Conservation (phyloP, 345 rosid genomes). For the Geranium brycei region DNA sequence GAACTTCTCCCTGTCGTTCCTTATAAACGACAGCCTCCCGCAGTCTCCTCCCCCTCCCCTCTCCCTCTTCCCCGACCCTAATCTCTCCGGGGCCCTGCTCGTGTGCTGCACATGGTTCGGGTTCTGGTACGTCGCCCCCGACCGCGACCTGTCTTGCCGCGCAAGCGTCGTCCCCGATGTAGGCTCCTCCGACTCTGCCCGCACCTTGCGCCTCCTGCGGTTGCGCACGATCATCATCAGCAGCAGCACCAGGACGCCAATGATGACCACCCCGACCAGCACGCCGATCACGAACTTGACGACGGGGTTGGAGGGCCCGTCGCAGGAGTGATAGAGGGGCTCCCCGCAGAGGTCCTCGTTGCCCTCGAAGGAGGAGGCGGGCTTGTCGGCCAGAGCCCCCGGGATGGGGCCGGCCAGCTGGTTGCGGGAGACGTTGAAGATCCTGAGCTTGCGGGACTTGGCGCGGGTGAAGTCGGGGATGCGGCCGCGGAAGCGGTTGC, state of each 20-base stretch:
- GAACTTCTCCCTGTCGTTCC: constrained; percentile 40
- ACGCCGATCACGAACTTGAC: constrained; percentile 19
- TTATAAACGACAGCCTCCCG: constrained; percentile 40
- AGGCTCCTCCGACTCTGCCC: neutral
- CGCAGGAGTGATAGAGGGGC: constrained; percentile 47
- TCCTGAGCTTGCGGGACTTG: constrained; percentile 12
- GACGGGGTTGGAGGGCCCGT: constrained; percentile 19
- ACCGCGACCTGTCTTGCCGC: neutral
- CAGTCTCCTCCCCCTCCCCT: constrained; percentile 11
- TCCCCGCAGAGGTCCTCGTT: constrained; percentile 56
- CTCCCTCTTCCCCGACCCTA: neutral
- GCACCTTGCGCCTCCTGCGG: neutral
- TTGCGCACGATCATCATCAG: neutral
- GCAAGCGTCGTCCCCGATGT: neutral
- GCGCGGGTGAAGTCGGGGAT: constrained; percentile 39
- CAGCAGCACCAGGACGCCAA: neutral
- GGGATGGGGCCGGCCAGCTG: constrained; percentile 67
- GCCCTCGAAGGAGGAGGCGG: constrained; percentile 43
- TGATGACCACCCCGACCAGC: neutral
- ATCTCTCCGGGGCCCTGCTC: neutral
- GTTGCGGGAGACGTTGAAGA: constrained; percentile 43
- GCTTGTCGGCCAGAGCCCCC: constrained; percentile 25
- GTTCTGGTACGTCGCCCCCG: neutral
- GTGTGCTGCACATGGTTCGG: neutral
- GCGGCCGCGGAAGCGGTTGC: constrained; percentile 41